These are phyloP conservation scores for Apophysomyces sp. DNA, from an alignment of 371 early-diverging fungal genomes.

Conservation along the genomic window DNA sequence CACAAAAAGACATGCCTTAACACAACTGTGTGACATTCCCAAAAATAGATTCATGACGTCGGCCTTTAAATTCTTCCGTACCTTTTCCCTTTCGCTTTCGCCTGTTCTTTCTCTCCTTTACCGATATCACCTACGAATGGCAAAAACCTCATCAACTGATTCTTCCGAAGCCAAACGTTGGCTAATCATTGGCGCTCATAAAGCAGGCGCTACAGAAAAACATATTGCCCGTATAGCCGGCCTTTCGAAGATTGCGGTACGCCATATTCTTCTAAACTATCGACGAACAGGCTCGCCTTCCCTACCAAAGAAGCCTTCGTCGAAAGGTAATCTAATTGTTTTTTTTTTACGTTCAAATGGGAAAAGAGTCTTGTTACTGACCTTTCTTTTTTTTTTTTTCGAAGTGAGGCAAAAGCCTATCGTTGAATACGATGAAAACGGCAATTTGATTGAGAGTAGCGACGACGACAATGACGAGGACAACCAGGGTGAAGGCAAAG, in stretches of 20 bases:
- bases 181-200: conserved; percentile 47
- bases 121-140: neutral
- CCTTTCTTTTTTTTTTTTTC: neutral
- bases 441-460: conserved; percentile 31
- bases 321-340: conserved; percentile 25
- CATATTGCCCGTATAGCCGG: conserved; percentile 43
- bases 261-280: conserved; percentile 42
- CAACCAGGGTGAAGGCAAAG: neutral
- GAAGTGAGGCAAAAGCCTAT: conserved; percentile 37
- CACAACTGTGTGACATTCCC: conserved; percentile 5
- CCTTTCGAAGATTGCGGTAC: conserved; percentile 44
- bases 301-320: conserved; percentile 34
- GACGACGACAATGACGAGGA: conserved; percentile 36
- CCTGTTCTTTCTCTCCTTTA: conserved; percentile 4
- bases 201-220: conserved; percentile 48
- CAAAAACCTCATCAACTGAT: conserved; percentile 4
- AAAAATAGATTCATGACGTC: conserved; percentile 1
- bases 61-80: conserved; percentile 3
- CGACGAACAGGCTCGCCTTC: conserved; percentile 40
- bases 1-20: too few relatives aligned
- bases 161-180: conserved; percentile 45
- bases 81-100: neutral
- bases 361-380: too few relatives aligned
- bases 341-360: neutral
- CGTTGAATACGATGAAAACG: conserved; percentile 52